phyloP scores from a whole-genome alignment of 108 stramenopile genomes.

The Conticribra guillardii region DNA sequence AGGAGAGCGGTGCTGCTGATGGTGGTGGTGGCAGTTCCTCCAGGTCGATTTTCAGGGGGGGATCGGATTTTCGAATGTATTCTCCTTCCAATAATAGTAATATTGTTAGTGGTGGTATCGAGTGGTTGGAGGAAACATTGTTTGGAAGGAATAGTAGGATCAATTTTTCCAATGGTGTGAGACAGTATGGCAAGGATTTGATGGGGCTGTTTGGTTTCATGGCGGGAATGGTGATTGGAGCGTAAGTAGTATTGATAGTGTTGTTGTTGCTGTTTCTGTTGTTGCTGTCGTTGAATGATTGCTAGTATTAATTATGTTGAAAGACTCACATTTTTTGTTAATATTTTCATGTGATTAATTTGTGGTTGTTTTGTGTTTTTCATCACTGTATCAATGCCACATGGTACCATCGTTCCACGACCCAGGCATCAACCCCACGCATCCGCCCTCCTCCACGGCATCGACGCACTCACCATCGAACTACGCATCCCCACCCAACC shows the following conservation, averaged over 20 bases:
- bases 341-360: too few species aligned
- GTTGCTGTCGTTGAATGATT: too few species aligned
- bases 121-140: constrained; percentile 1
- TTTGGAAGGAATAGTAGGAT: too few species aligned
- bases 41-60: neutral
- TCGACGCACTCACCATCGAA: constrained; percentile 82
- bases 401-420: too few species aligned
- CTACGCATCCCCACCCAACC: constrained; percentile 25
- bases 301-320: too few species aligned
- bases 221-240: constrained; percentile 39
- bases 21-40: constrained; percentile 8
- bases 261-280: too few species aligned
- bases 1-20: neutral
- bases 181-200: constrained; percentile 56
- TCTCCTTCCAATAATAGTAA: constrained; percentile 1
- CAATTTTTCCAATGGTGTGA: constrained; percentile 25
- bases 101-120: neutral
- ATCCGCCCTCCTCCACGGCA: constrained; percentile 71
- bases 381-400: too few species aligned
- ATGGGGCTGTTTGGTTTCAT: constrained; percentile 53
- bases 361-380: too few species aligned
- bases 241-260: constrained; percentile 7
- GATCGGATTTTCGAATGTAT: neutral
- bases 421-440: constrained; percentile 69
- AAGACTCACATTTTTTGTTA: too few species aligned